Percentiles rank a stretch among this genome's conserved stretches.
Evolutionary conservation across 768 basidiomycete genomes (phyloP).

Genomic region (Pleurotus cornucopiae): DNA sequence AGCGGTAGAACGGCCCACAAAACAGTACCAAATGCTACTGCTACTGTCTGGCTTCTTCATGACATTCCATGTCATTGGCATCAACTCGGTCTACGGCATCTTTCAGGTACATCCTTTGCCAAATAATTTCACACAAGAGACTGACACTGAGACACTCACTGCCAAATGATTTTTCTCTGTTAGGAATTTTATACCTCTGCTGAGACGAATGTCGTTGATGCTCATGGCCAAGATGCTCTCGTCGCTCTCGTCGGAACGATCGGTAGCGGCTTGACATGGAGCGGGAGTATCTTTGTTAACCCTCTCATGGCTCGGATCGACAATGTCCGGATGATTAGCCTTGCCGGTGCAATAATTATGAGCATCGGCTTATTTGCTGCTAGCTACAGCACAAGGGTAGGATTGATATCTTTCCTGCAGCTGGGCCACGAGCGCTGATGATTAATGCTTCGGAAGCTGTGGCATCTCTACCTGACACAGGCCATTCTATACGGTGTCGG

Average conservation of each 20-base stretch:
- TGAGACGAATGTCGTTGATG: constrained; percentile 28
- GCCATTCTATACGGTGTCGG: constrained; percentile 38
- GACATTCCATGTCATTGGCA: constrained; percentile 42
- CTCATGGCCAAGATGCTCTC: constrained; percentile 32
- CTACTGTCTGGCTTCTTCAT: constrained; percentile 38
- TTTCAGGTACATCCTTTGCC: constrained; percentile 28
- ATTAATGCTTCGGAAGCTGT: constrained; percentile 23
- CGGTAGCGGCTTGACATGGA: constrained; percentile 41
- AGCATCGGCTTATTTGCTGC: constrained; percentile 36
- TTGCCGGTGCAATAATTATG: constrained; percentile 34
- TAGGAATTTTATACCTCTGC: constrained; percentile 42
- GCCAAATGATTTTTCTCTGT: background rate
- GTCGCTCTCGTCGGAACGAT: constrained; percentile 39
- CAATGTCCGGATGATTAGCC: constrained; percentile 28
- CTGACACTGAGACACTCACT: too few species aligned
- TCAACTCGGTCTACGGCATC: constrained; percentile 37
- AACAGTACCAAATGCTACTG: constrained; percentile 29
- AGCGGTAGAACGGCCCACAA: constrained; percentile 19
- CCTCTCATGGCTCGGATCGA: constrained; percentile 29
- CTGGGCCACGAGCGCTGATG: too few species aligned
- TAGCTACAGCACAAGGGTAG: constrained; percentile 32
- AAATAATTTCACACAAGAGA: too few species aligned
- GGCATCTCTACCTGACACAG: constrained; percentile 41
- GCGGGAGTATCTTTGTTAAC: constrained; percentile 40
- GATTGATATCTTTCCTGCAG: background rate